Evolutionary conservation across 805 yeast genomes (phyloP), one percentile per base, ranked within the genome.

Genomic region (Saturnispora sekii): DNA sequence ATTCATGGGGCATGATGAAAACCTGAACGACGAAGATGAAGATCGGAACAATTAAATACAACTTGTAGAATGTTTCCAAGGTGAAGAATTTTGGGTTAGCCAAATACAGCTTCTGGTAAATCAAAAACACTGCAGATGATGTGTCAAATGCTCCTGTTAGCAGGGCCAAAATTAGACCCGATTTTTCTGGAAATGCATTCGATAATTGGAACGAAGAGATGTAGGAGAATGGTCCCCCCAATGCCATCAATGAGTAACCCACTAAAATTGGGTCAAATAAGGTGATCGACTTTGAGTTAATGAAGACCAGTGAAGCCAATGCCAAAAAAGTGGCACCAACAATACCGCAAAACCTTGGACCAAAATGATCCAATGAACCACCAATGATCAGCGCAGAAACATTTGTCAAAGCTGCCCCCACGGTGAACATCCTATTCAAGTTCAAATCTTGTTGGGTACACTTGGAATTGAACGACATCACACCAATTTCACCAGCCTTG

Each of bases 91-190:
- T 60, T 4, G 60, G 51, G 12, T 66, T 52, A 12, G 49, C 53
- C 38, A 55, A 51, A 59, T 70, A 75, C 30, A 68, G 46, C 16
- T 68, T 52, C 43, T 68, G 68, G 61, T 74, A 75, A 39, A 73
- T 39, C 54, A 75, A 62, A 53, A 75, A 75, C 14, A 75, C 68
- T 1, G 79, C 79, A 8, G 76, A 70, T 3, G 79, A 73, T 9
- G 80, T 73, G 58, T 75, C 81, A 49, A 75, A 75, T 0, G 81
- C 79, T 14, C 81, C 80, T 1, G 79, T 74, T 45, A 75, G 56
- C 36, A 75, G 60, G 17, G 79, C 79, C 52, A 75, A 63, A 16
- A 75, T 65, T 11, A 72, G 59, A 7, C 81, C 81, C 15, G 76
- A 70, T 42, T 67, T 67, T 41, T 66, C 63, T 2, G 81, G 81